Conservation (phyloP, 306 rosid genomes). For the Oxytropis ochrocephala region DNA sequence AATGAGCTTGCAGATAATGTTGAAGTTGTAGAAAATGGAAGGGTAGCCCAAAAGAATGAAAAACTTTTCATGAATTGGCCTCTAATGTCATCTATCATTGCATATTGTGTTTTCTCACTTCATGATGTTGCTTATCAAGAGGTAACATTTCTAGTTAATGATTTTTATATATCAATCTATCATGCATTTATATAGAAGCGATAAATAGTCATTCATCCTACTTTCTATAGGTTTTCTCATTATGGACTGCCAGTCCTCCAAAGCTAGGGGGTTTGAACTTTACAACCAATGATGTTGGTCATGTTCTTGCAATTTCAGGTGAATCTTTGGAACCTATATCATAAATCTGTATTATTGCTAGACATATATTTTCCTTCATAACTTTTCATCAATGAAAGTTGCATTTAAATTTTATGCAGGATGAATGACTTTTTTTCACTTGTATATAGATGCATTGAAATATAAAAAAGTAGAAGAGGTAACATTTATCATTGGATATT, state of each 20-base stretch:
- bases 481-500: no score
- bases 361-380: neutral
- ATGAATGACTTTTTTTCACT: no score
- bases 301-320: constrained; percentile 67
- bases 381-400: neutral
- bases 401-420: neutral
- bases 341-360: neutral
- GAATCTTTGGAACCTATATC: neutral
- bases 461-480: no score
- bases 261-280: constrained; percentile 57
- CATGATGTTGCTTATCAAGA: constrained; percentile 34
- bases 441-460: no score
- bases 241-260: constrained; percentile 68
- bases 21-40: constrained; percentile 49
- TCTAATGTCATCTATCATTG: constrained; percentile 68
- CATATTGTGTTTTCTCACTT: constrained; percentile 44
- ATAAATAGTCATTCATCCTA: neutral
- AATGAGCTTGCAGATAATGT: constrained; percentile 17
- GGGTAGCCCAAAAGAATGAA: constrained; percentile 25
- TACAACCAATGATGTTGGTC: constrained; percentile 33
- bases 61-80: constrained; percentile 83
- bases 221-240: constrained; percentile 54
- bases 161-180: no score
- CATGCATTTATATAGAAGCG: neutral
- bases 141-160: no score